A percentile compares a stretch with the other conserved stretches of the same genome.
These are phyloP conservation scores for Dendrocalamus latiflorus DNA, from an alignment of 202 grass and related monocot genomes.

Conservation along the genomic window DNA sequence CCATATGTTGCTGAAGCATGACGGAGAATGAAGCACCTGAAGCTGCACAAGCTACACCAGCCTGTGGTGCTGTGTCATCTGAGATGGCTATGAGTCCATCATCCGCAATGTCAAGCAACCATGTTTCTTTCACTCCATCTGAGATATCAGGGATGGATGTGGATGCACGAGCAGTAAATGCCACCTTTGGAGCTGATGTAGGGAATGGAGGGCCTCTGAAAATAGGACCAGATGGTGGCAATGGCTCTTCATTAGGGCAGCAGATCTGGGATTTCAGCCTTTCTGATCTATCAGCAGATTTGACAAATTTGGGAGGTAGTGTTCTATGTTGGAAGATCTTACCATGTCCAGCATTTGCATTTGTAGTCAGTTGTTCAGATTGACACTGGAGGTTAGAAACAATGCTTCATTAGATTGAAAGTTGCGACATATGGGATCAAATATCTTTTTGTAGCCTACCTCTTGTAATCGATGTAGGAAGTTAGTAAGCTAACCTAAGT, in stretches of 20 bases:
- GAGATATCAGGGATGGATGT: constrained; percentile 80
- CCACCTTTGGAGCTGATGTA: constrained; percentile 39
- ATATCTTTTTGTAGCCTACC: not conserved
- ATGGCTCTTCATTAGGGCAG: constrained; percentile 65
- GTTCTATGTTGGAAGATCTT: not conserved
- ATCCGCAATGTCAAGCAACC: constrained; percentile 68
- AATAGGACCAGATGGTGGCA: constrained; percentile 47
- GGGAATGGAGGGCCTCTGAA: constrained; percentile 47
- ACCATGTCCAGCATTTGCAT: not conserved
- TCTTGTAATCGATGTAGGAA: not conserved
- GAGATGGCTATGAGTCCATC: constrained; percentile 76
- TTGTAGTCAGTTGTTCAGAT: not conserved
- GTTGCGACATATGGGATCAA: not conserved
- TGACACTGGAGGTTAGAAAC: not conserved
- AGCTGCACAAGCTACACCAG: constrained; percentile 16
- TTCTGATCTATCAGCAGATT: constrained; percentile 74
- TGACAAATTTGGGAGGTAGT: constrained; percentile 81
- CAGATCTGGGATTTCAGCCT: constrained; percentile 81
- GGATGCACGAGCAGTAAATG: constrained; percentile 44
- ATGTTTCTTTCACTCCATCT: constrained; percentile 64
- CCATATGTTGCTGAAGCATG: constrained; percentile 38
- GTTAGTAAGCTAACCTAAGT: not conserved
- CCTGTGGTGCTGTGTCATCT: constrained; percentile 43
- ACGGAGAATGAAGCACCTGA: constrained; percentile 42
- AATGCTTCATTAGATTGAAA: not conserved